Percentiles rank a stretch among this genome's conserved stretches.
These are phyloP conservation scores for Aspergillus arachidicola DNA, from an alignment of 2,329 filamentous ascomycete species.

Conservation along the genomic window DNA sequence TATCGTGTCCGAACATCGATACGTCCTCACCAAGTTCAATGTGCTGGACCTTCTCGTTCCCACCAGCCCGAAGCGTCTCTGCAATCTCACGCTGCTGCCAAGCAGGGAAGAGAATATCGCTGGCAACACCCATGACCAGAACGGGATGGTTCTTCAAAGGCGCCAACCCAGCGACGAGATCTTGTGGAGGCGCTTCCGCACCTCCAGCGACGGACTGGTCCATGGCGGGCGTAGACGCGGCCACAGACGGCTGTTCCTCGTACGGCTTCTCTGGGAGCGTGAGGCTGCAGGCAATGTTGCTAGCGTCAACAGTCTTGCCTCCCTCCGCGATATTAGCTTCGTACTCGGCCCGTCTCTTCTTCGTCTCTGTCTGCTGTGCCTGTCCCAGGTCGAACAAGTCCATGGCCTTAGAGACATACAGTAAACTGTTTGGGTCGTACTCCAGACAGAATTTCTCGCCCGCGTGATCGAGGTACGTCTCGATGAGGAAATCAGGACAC, in stretches of 20 bases:
- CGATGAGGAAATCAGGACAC: constrained; percentile 97
- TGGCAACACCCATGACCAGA: constrained; percentile 89
- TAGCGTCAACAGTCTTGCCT: constrained; percentile 30
- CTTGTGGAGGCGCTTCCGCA: constrained; percentile 64
- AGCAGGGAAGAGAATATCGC: constrained; percentile 93
- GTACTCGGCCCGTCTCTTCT: constrained; percentile 63
- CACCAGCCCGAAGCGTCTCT: constrained; percentile 73
- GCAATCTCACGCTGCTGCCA: constrained; percentile 98
- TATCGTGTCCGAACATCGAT: constrained; percentile 94
- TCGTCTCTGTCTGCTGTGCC: constrained; percentile 67
- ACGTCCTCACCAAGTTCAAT: constrained; percentile 92
- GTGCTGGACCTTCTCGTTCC: constrained; percentile 81
- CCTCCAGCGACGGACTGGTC: constrained; percentile 30
- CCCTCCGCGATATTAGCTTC: constrained; percentile 59
- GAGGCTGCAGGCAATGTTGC: constrained; percentile 68
- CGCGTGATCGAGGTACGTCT: constrained; percentile 96
- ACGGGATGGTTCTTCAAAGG: constrained; percentile 75
- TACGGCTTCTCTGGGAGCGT: constrained; percentile 84
- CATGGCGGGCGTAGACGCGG: constrained; percentile 38
- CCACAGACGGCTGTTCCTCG: constrained; percentile 72
- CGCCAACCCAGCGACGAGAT: constrained; percentile 75
- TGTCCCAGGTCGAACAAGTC: constrained; percentile 90
- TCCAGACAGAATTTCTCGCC: constrained; percentile 98
- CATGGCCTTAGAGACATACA: constrained; percentile 99
- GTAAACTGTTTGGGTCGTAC: constrained; percentile 91